These are phyloP conservation scores for Thielaviopsis musarum DNA, from an alignment of 2,329 filamentous ascomycete species.

Conservation along the genomic window DNA sequence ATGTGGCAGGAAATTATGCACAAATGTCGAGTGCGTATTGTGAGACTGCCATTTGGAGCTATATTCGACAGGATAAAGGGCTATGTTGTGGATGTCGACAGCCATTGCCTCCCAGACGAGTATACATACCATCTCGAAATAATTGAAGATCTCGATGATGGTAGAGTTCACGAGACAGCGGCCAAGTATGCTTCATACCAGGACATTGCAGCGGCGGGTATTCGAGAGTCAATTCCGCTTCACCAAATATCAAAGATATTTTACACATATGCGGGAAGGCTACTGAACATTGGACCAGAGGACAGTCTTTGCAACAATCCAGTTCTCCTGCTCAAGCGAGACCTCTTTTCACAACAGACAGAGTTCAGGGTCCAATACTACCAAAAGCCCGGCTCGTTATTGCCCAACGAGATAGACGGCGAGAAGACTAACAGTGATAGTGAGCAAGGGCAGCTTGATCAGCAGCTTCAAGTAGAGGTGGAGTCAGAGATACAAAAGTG, in stretches of 20 bases:
- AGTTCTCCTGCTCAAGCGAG: slow-evolving; percentile 20
- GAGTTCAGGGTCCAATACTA: not conserved
- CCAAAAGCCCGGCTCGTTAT: not conserved
- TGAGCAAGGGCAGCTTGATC: not conserved
- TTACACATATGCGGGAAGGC: slow-evolving; percentile 79
- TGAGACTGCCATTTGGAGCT: slow-evolving; percentile 38
- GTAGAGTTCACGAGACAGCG: slow-evolving; percentile 31
- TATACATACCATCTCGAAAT: slow-evolving; percentile 71
- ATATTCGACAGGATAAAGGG: not conserved
- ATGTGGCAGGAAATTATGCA: slow-evolving; percentile 96
- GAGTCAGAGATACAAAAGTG: not conserved
- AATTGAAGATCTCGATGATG: slow-evolving; percentile 59
- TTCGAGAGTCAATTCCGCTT: slow-evolving; percentile 36
- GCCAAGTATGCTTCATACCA: slow-evolving; percentile 22
- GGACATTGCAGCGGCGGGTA: slow-evolving; percentile 26
- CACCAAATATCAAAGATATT: slow-evolving; percentile 69
- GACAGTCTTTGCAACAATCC: slow-evolving; percentile 22
- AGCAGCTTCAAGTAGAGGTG: not conserved
- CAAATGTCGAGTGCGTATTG: slow-evolving; percentile 71
- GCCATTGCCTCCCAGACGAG: slow-evolving; percentile 15
- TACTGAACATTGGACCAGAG: slow-evolving; percentile 55
- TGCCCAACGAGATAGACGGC: not conserved
- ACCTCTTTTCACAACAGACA: slow-evolving; percentile 22
- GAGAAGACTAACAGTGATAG: not conserved
- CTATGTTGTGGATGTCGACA: not conserved